These are phyloP conservation scores for Neonectria faginata DNA, from an alignment of 2,329 filamentous ascomycete species.

Conservation along the genomic window DNA sequence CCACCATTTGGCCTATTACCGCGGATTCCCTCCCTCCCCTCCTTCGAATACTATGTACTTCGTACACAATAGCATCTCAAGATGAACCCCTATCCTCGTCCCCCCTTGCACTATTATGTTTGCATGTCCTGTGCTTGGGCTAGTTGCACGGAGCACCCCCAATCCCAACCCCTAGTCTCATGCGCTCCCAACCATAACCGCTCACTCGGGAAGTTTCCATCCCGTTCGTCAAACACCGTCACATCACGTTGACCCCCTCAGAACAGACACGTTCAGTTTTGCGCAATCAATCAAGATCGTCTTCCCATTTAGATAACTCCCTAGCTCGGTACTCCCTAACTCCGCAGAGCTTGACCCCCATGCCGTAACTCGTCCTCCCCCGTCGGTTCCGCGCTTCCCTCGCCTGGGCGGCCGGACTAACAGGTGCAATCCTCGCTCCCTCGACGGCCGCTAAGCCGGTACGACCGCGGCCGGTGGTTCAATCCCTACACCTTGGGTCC, in stretches of 20 bases:
- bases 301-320: not conserved
- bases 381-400: slow-evolving; percentile 4
- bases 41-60: not conserved
- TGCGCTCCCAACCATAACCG: slow-evolving; percentile 2
- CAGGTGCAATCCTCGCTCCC: slow-evolving; percentile 1
- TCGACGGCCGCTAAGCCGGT: slow-evolving; percentile 12
- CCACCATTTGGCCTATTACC: not conserved
- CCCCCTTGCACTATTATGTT: not conserved
- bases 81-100: not conserved
- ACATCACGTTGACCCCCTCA: not conserved
- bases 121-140: not conserved
- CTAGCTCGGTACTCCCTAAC: not conserved
- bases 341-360: not conserved
- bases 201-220: slow-evolving; percentile 2
- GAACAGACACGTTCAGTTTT: not conserved
- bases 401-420: slow-evolving; percentile 16
- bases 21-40: not conserved
- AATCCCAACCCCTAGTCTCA: not conserved
- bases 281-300: not conserved
- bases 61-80: not conserved
- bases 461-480: not conserved
- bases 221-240: not conserved
- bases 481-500: slow-evolving; percentile 6
- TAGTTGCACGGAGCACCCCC: not conserved
- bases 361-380: no score